Percentiles rank a stretch among this genome's conserved stretches.
Conservation (phyloP, 208 protist genomes). For the Leishmania tarentolae region DNA sequence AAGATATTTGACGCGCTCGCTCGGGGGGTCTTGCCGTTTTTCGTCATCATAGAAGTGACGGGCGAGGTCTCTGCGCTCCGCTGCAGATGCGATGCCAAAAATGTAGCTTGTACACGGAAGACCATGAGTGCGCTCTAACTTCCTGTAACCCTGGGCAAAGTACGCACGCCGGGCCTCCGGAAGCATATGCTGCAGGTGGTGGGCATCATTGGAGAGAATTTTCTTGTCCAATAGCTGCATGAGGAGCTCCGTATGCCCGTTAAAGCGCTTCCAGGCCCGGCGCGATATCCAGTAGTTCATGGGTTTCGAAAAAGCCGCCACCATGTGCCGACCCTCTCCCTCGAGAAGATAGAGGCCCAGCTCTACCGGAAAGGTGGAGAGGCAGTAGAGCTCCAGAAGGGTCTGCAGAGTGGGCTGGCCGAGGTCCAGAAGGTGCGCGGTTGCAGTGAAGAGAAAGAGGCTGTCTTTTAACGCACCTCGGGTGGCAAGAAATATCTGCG, state of each 20-base stretch:
- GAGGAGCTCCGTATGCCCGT: constrained; percentile 6
- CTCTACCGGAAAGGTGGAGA: constrained; percentile 19
- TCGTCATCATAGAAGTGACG: constrained; percentile 8
- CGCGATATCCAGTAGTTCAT: neutral
- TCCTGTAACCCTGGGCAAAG: constrained; percentile 6
- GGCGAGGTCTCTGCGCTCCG: constrained; percentile 22
- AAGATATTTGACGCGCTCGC: constrained; percentile 20
- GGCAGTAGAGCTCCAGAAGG: constrained; percentile 4
- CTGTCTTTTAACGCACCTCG: neutral
- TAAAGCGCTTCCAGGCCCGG: constrained; percentile 1
- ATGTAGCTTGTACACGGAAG: neutral
- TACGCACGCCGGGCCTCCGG: constrained; percentile 12
- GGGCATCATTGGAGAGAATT: neutral
- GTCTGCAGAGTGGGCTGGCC: neutral
- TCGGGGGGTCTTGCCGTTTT: constrained; percentile 15
- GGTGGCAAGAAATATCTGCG: constrained; percentile 1
- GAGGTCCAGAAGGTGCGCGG: constrained; percentile 6
- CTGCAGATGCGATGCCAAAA: constrained; percentile 2
- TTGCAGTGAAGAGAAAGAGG: constrained; percentile 16
- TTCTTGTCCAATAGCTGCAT: constrained; percentile 16
- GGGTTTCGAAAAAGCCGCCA: neutral
- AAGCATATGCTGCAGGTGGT: neutral
- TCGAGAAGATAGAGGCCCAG: constrained; percentile 18
- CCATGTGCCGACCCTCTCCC: constrained; percentile 5
- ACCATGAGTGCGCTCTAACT: neutral